phyloP scores from a whole-genome alignment of 257 asterid species.

The Przewalskia tangutica region DNA sequence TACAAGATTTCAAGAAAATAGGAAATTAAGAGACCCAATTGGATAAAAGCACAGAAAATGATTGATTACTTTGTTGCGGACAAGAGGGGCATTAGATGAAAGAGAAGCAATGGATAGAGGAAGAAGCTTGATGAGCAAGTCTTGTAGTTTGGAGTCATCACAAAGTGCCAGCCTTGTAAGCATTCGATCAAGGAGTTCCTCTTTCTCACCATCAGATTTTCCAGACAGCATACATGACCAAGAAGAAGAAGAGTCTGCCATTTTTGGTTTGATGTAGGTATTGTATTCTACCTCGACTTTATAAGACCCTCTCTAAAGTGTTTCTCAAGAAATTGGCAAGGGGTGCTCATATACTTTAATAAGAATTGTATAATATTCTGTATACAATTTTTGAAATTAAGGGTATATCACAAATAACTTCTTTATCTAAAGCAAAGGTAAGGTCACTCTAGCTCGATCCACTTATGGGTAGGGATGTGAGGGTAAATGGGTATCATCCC shows the following conservation, averaged over 20 bases:
- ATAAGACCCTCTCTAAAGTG: background rate
- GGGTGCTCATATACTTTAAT: too few species aligned
- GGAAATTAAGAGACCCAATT: background rate
- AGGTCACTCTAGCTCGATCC: too few species aligned
- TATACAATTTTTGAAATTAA: too few species aligned
- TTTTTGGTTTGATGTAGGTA: conserved; percentile 1
- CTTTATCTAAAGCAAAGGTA: too few species aligned
- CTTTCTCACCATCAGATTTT: conserved; percentile 63
- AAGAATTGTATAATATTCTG: too few species aligned
- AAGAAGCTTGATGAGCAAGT: conserved; percentile 83
- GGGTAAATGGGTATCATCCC: too few species aligned
- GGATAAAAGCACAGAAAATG: too few species aligned
- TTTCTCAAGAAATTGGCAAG: background rate
- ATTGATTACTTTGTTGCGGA: conserved; percentile 64
- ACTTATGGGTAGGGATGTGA: too few species aligned
- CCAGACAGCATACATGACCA: conserved; percentile 52
- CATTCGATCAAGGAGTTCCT: conserved; percentile 80
- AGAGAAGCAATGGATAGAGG: conserved; percentile 85
- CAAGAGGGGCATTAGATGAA: conserved; percentile 44
- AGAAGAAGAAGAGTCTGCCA: conserved; percentile 49
- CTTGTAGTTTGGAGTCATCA: conserved; percentile 79
- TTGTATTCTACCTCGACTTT: background rate
- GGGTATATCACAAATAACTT: too few species aligned
- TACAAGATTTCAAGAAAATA: background rate
- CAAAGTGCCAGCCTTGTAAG: conserved; percentile 89